A percentile compares a stretch with the other conserved stretches of the same genome.
Conservation (phyloP, 2,329 filamentous ascomycete genomes). For the Cercospora citrullina region DNA sequence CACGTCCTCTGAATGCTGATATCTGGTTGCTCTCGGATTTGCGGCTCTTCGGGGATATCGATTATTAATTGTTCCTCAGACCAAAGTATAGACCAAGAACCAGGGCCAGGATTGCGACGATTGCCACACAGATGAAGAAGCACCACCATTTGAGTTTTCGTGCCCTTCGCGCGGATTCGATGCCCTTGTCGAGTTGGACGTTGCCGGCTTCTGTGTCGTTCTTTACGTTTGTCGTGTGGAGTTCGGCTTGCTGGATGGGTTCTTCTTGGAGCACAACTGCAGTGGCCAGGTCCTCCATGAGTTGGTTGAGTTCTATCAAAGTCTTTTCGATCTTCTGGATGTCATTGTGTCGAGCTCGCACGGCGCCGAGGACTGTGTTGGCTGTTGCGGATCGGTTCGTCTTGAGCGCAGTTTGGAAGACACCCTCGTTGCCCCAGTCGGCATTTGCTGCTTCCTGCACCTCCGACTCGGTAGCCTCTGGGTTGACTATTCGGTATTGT, state of each 20-base stretch:
- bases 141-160: constrained; percentile 84
- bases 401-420: constrained; percentile 80
- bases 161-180: constrained; percentile 63
- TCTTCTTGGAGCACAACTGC: constrained; percentile 71
- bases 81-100: constrained; percentile 53
- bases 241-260: constrained; percentile 61
- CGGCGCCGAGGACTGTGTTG: constrained; percentile 70
- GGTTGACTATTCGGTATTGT: constrained; percentile 71
- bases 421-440: constrained; percentile 75
- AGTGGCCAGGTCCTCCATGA: constrained; percentile 75
- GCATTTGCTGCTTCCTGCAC: constrained; percentile 67
- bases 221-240: constrained; percentile 65
- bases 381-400: constrained; percentile 74
- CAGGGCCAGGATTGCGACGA: constrained; percentile 52
- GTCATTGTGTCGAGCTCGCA: constrained; percentile 80
- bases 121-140: constrained; percentile 56
- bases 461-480: constrained; percentile 73
- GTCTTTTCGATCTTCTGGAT: constrained; percentile 78
- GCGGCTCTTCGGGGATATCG: not conserved
- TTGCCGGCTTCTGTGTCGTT: constrained; percentile 69
- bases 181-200: constrained; percentile 67
- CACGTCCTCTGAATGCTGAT: not conserved
- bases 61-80: constrained; percentile 27
- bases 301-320: constrained; percentile 65
- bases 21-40: not conserved